A percentile compares a stretch with the other conserved stretches of the same genome.
These are phyloP conservation scores for Epicoccum nigrum DNA, from an alignment of 2,329 filamentous ascomycete genomes.

Conservation along the genomic window DNA sequence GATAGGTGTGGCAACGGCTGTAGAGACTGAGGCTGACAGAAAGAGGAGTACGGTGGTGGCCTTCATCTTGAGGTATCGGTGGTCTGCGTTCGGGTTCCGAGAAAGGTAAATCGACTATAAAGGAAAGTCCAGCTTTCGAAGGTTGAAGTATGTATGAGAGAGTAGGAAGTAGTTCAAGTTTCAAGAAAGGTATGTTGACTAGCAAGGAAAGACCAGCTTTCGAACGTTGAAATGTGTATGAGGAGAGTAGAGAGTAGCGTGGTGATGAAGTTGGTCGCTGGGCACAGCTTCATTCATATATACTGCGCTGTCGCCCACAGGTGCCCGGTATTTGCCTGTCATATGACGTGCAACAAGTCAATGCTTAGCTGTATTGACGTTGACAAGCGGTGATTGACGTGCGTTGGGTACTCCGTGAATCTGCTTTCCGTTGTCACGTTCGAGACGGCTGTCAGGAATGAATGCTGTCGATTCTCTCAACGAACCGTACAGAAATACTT, in stretches of 20 bases:
- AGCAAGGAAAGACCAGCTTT: too few species aligned
- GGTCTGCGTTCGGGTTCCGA: neutral
- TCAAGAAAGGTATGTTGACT: too few species aligned
- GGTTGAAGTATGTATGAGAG: neutral
- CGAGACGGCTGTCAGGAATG: neutral
- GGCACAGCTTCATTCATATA: too few species aligned
- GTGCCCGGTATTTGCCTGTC: too few species aligned
- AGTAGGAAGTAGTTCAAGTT: neutral
- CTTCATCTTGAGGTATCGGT: slow-evolving; percentile 1
- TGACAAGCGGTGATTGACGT: slow-evolving; percentile 2
- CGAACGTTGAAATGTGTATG: too few species aligned
- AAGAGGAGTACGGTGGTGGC: neutral
- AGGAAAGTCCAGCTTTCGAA: neutral
- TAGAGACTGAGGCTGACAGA: slow-evolving; percentile 10
- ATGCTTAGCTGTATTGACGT: neutral
- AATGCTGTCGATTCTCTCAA: neutral
- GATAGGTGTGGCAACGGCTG: slow-evolving; percentile 25
- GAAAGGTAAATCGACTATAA: neutral
- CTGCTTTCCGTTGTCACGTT: slow-evolving; percentile 1
- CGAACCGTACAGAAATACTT: too few species aligned
- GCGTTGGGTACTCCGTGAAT: slow-evolving; percentile 1
- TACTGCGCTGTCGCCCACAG: neutral
- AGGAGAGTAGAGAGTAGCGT: too few species aligned
- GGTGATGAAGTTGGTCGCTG: too few species aligned
- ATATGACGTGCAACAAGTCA: too few species aligned